Conservation (phyloP, 2,329 filamentous ascomycete species). For the Mycosphaerelloides madeirae region DNA sequence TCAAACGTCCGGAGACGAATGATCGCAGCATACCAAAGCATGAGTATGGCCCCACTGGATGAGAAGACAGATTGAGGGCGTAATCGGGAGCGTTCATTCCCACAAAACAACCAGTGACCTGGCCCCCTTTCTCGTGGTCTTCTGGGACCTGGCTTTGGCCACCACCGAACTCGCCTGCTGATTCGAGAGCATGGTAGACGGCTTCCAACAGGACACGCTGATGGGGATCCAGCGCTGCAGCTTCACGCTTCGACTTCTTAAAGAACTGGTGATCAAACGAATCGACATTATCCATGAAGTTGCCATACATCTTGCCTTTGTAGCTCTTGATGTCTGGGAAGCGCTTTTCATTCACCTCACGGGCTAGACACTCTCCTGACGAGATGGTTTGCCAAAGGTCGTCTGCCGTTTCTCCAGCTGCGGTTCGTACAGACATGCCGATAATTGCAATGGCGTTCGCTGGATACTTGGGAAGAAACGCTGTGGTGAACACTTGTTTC, state of each 20-base stretch:
- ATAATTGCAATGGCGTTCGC: slow-evolving; percentile 11
- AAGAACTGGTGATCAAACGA: slow-evolving; percentile 27
- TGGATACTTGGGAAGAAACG: too few relatives aligned
- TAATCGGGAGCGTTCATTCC: not conserved
- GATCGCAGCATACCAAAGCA: slow-evolving; percentile 27
- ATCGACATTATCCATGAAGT: too few relatives aligned
- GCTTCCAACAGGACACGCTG: slow-evolving; percentile 24
- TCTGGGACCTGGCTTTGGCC: too few relatives aligned
- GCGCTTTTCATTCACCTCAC: too few relatives aligned
- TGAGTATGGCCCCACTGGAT: slow-evolving; percentile 36
- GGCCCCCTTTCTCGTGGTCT: too few relatives aligned
- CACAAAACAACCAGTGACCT: not conserved
- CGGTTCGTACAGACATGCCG: slow-evolving; percentile 13
- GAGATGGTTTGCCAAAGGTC: too few relatives aligned
- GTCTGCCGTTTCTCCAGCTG: too few relatives aligned
- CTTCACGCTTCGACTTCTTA: slow-evolving; percentile 20
- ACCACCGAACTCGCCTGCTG: too few relatives aligned
- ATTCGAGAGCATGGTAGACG: slow-evolving; percentile 21
- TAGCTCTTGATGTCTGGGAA: too few relatives aligned
- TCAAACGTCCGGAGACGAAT: slow-evolving; percentile 33
- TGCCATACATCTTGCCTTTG: too few relatives aligned
- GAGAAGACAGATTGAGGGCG: slow-evolving; percentile 9
- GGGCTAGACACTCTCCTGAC: too few relatives aligned
- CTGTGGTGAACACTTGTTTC: too few relatives aligned
- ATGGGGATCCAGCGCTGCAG: slow-evolving; percentile 27